Evolutionary conservation across 768 basidiomycete species (phyloP).

Genomic region (Lactarius vividus): DNA sequence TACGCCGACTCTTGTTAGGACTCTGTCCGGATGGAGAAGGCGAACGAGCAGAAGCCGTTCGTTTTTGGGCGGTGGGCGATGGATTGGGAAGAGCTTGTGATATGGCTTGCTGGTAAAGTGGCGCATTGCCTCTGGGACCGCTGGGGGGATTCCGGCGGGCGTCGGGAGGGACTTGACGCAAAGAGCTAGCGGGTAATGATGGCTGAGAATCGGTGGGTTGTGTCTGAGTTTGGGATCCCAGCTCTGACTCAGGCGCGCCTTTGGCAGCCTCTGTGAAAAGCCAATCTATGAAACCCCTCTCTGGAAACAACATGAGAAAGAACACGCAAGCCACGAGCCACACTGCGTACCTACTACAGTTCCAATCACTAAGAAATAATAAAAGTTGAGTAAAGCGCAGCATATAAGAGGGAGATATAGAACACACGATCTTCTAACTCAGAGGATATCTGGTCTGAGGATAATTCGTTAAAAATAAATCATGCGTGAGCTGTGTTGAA

Average conservation of each 20-base stretch:
- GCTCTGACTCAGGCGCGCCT: constrained; percentile 50
- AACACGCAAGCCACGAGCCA: neutral
- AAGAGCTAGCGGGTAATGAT: constrained; percentile 24
- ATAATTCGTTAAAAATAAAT: constrained; percentile 20
- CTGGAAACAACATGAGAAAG: constrained; percentile 41
- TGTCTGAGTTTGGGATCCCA: constrained; percentile 28
- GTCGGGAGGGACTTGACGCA: constrained; percentile 36
- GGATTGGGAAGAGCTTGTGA: constrained; percentile 25
- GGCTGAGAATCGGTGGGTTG: constrained; percentile 37
- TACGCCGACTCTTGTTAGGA: constrained; percentile 66
- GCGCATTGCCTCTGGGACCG: constrained; percentile 49
- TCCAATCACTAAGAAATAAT: constrained; percentile 57
- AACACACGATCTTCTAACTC: constrained; percentile 78
- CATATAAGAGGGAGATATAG: neutral
- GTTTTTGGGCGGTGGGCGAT: constrained; percentile 30
- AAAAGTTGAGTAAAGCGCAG: constrained; percentile 1
- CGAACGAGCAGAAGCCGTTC: constrained; percentile 31
- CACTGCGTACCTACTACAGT: constrained; percentile 64
- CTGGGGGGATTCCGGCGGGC: constrained; percentile 45
- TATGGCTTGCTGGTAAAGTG: constrained; percentile 70
- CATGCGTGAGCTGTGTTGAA: neutral
- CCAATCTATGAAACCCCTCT: constrained; percentile 85
- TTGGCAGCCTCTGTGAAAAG: constrained; percentile 78
- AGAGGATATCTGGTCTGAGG: constrained; percentile 75
- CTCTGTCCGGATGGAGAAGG: constrained; percentile 30